Evolutionary conservation across 176 grass and related monocot genomes (phyloP).

Genomic region (Oryza meridionalis): DNA sequence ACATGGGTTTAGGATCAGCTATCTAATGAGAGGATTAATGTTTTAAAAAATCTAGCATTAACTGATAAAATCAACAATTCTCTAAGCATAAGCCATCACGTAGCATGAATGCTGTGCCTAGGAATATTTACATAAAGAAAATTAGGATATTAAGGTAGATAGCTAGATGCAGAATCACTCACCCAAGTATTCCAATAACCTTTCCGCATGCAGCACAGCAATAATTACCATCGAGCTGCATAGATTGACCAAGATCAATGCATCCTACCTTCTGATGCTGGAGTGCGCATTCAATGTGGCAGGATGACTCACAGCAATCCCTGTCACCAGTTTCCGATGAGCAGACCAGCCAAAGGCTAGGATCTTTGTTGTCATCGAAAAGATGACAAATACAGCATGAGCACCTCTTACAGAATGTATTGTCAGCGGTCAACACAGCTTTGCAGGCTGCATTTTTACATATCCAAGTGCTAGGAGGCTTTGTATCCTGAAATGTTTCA

Average conservation of each 20-base stretch:
- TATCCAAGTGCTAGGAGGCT: conserved; percentile 61
- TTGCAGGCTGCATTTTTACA: conserved; percentile 98
- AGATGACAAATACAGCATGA: conserved; percentile 96
- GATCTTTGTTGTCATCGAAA: conserved; percentile 99
- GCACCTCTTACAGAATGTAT: conserved; percentile 93
- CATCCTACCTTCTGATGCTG: conserved; percentile 64
- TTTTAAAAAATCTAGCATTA: neutral
- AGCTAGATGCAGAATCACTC: conserved; percentile 54
- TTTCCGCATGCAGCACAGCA: conserved; percentile 97
- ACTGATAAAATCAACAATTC: neutral
- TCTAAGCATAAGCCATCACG: neutral
- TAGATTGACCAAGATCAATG: conserved; percentile 77
- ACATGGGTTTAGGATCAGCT: neutral
- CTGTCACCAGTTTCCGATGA: conserved; percentile 72
- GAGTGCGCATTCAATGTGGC: conserved; percentile 94
- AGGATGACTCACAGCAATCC: conserved; percentile 92
- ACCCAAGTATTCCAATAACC: conserved; percentile 93
- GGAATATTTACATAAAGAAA: conserved; percentile 20
- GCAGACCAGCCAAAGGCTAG: conserved; percentile 97
- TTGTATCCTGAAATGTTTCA: conserved; percentile 41
- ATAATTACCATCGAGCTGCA: conserved; percentile 89
- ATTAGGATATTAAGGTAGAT: conserved; percentile 20
- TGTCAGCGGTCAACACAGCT: conserved; percentile 68
- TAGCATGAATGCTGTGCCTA: neutral
- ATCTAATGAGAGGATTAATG: conserved; percentile 28